These are phyloP conservation scores for Amanita molliuscula DNA, from an alignment of 768 basidiomycete species.

Conservation along the genomic window DNA sequence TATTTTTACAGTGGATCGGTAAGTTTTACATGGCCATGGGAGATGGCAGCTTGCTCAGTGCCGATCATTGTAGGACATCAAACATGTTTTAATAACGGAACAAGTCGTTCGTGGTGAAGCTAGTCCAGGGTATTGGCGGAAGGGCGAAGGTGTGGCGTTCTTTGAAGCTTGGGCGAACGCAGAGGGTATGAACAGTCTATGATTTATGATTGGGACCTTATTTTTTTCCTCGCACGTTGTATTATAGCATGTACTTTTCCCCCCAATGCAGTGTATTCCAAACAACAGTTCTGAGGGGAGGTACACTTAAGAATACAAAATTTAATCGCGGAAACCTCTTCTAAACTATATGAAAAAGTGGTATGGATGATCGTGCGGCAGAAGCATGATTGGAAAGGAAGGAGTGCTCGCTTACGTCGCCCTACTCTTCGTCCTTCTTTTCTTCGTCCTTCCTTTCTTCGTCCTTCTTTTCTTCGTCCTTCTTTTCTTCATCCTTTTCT, in stretches of 20 bases:
- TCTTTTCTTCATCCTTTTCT: slow-evolving; percentile 15
- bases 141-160: slow-evolving; percentile 54
- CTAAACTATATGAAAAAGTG: slow-evolving; percentile 16
- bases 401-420: not conserved
- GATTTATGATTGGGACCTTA: not conserved
- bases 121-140: slow-evolving; percentile 66
- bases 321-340: slow-evolving; percentile 5
- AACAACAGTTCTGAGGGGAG: not conserved
- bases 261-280: slow-evolving; percentile 1
- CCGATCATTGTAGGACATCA: slow-evolving; percentile 41
- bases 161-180: slow-evolving; percentile 73
- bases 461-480: slow-evolving; percentile 18
- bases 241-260: not conserved
- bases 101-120: slow-evolving; percentile 55
- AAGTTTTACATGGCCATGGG: slow-evolving; percentile 16
- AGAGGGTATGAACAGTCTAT: slow-evolving; percentile 26
- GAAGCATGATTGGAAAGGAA: not conserved
- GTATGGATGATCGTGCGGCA: slow-evolving; percentile 8
- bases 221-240: slow-evolving; percentile 3
- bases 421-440: slow-evolving; percentile 17
- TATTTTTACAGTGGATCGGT: slow-evolving; percentile 49
- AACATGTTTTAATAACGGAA: slow-evolving; percentile 75
- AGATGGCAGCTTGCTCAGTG: not conserved
- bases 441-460: slow-evolving; percentile 20
- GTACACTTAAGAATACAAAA: slow-evolving; percentile 1